A percentile compares a stretch with the other conserved stretches of the same genome.
phyloP scores from a whole-genome alignment of 2,329 filamentous ascomycete genomes.

The Trichophyton simii region DNA sequence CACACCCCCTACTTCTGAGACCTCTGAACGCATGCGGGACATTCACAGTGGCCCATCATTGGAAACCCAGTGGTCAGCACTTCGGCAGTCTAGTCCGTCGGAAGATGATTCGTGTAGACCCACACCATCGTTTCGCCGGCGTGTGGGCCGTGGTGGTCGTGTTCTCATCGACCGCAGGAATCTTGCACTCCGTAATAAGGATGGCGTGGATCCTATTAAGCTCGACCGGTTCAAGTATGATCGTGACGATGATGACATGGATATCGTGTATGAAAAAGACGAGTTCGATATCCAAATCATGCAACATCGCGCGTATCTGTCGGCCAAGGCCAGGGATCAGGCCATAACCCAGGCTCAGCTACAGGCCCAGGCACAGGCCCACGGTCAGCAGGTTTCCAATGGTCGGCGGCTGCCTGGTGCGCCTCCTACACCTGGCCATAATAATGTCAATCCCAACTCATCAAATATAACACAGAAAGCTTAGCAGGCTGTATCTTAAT shows the following conservation, averaged over 20 bases:
- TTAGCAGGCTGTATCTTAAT: slow-evolving; percentile 12
- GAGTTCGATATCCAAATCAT: slow-evolving; percentile 49
- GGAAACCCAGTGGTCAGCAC: slow-evolving; percentile 23
- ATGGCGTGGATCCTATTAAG: slow-evolving; percentile 36
- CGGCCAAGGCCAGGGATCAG: slow-evolving; percentile 29
- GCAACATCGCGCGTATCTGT: slow-evolving; percentile 42
- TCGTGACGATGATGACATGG: slow-evolving; percentile 59
- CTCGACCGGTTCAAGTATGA: slow-evolving; percentile 77
- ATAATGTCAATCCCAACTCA: slow-evolving; percentile 1
- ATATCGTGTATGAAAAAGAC: slow-evolving; percentile 62
- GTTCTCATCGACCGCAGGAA: slow-evolving; percentile 79
- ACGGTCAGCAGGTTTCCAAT: slow-evolving; percentile 17
- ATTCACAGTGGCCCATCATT: slow-evolving; percentile 25
- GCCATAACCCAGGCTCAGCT: slow-evolving; percentile 32
- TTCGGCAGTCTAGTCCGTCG: slow-evolving; percentile 30
- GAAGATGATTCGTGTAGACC: slow-evolving; percentile 30
- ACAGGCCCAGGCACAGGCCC: slow-evolving; percentile 30
- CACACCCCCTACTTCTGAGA: slow-evolving; percentile 38
- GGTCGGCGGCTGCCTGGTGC: slow-evolving; percentile 27
- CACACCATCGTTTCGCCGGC: slow-evolving; percentile 62
- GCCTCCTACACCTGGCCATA: slow-evolving; percentile 7
- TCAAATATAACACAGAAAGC: slow-evolving; percentile 15
- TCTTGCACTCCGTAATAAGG: slow-evolving; percentile 42
- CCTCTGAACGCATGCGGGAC: slow-evolving; percentile 34
- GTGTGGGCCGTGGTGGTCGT: slow-evolving; percentile 71